Percentiles rank a stretch among this genome's conserved stretches.
Conservation (phyloP, 108 stramenopile genomes). For the Fragilariopsis cylindrus region DNA sequence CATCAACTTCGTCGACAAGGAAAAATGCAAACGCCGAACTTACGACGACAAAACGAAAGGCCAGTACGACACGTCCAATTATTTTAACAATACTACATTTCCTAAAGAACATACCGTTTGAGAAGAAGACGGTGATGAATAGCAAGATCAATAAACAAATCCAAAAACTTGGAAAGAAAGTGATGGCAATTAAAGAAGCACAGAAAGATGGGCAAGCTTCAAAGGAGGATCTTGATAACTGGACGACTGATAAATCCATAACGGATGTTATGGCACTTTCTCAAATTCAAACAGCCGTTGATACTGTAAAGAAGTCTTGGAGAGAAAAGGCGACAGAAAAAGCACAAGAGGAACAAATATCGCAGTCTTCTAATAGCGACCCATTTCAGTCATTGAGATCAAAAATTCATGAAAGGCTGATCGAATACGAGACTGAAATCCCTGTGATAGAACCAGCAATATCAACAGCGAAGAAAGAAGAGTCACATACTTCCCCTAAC, state of each 20-base stretch:
- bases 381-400: conserved; percentile 34
- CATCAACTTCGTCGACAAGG: neutral
- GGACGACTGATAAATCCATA: conserved; percentile 14
- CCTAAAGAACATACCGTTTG: conserved; percentile 47
- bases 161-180: conserved; percentile 41
- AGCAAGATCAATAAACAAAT: conserved; percentile 67
- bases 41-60: neutral
- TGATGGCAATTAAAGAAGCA: conserved; percentile 26
- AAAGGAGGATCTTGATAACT: conserved; percentile 6
- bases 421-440: conserved; percentile 26
- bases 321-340: conserved; percentile 26
- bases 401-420: conserved; percentile 24
- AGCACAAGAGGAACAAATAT: neutral
- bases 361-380: conserved; percentile 11
- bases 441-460: conserved; percentile 20
- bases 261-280: conserved; percentile 21
- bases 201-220: conserved; percentile 4
- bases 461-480: conserved; percentile 9
- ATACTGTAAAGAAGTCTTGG: conserved; percentile 47
- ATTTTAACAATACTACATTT: conserved; percentile 42
- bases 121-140: conserved; percentile 45
- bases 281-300: conserved; percentile 29
- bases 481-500: neutral
- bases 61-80: conserved; percentile 41
- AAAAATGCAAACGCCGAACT: neutral